A percentile compares a stretch with the other conserved stretches of the same genome.
Conservation (phyloP, 2,329 filamentous ascomycete species). For the Penicillium carneum region DNA sequence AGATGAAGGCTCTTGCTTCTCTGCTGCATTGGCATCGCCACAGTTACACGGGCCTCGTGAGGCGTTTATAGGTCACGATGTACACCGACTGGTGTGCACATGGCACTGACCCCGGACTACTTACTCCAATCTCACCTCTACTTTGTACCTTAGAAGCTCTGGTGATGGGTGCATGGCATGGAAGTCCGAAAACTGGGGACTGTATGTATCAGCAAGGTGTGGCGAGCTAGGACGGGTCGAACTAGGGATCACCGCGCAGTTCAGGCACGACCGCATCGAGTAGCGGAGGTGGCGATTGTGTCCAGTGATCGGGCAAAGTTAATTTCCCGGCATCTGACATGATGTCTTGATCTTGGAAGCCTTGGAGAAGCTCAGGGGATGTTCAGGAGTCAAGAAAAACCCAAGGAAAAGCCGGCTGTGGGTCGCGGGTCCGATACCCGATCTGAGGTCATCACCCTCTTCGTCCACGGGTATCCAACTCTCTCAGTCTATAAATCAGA, state of each 20-base stretch:
- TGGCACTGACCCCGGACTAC: slow-evolving; percentile 25
- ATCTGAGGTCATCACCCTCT: slow-evolving; percentile 5
- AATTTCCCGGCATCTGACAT: slow-evolving; percentile 13
- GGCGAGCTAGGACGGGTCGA: slow-evolving; percentile 13
- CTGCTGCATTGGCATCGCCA: slow-evolving; percentile 14
- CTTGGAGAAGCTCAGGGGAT: neutral
- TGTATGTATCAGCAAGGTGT: slow-evolving; percentile 25
- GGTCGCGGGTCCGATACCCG: neutral
- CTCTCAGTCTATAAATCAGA: slow-evolving; percentile 1
- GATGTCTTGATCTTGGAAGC: slow-evolving; percentile 12
- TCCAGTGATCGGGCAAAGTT: slow-evolving; percentile 10
- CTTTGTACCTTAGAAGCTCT: slow-evolving; percentile 1
- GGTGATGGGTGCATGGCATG: neutral
- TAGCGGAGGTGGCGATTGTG: slow-evolving; percentile 4
- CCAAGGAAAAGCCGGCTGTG: neutral
- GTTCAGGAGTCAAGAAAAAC: neutral
- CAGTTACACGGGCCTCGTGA: slow-evolving; percentile 17
- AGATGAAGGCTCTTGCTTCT: neutral
- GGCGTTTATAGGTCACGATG: neutral
- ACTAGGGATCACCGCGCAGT: slow-evolving; percentile 29
- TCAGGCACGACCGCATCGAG: slow-evolving; percentile 22
- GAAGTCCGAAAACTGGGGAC: neutral
- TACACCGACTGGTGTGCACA: slow-evolving; percentile 37
- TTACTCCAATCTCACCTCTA: slow-evolving; percentile 10
- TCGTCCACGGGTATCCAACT: neutral